Conservation (phyloP, 176 grass and related monocot species). For the Musa acuminata region DNA sequence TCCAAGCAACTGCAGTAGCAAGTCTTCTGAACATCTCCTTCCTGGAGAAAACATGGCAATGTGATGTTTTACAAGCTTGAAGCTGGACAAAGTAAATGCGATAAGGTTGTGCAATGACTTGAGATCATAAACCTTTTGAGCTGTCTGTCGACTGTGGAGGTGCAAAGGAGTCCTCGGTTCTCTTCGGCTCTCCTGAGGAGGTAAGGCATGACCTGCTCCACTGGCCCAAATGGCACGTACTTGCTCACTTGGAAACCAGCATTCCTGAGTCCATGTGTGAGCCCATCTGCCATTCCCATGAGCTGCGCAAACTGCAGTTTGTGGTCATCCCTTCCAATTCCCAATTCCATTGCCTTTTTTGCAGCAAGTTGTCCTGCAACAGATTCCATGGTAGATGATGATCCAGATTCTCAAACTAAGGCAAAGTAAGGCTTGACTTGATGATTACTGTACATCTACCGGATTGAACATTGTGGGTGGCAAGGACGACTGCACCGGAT, state of each 20-base stretch:
- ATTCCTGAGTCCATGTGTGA: constrained; percentile 64
- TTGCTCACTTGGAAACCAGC: constrained; percentile 86
- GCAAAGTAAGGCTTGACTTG: background rate
- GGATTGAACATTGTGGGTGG: constrained; percentile 77
- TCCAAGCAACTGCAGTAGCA: constrained; percentile 23
- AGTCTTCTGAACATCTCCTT: constrained; percentile 71
- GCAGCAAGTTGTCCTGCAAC: constrained; percentile 45
- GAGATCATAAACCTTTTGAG: constrained; percentile 48
- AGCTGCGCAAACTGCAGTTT: constrained; percentile 90
- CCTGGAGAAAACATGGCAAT: constrained; percentile 24
- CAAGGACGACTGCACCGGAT: constrained; percentile 44
- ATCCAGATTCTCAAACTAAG: background rate
- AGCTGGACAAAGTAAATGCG: background rate
- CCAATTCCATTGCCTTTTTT: constrained; percentile 52
- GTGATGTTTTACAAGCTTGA: background rate
- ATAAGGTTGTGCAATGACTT: background rate
- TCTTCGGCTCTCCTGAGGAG: constrained; percentile 88
- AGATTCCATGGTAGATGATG: background rate
- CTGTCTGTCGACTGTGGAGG: constrained; percentile 49
- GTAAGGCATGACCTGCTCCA: constrained; percentile 87
- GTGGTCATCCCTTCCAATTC: constrained; percentile 40
- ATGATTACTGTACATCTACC: constrained; percentile 5
- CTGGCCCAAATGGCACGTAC: constrained; percentile 88
- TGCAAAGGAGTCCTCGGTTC: constrained; percentile 79
- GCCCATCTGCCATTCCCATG: constrained; percentile 95